Base-by-base conservation (phyloP, 176 grass and related monocot species). In the Lolium perenne region DNA sequence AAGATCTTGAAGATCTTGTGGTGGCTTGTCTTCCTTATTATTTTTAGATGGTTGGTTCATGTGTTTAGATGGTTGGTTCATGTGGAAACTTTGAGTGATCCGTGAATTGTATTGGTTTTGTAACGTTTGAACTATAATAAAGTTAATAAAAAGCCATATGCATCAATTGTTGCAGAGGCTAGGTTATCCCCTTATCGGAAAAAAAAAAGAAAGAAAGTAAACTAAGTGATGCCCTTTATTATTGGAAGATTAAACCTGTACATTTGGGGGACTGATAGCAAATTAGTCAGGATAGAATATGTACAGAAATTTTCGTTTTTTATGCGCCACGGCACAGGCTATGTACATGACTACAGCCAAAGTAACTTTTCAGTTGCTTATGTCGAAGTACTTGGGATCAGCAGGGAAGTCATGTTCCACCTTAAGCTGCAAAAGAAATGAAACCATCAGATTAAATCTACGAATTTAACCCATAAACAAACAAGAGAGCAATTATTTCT, bases 341-440 rank as follows among this genome's bases (percentile, higher is more conserved):
- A 86, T 87, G 58, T 87, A 80, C 54, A 76, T 25, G 69, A 75
- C 32, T 35, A 35, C 54, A 54, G 56, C 58, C 43, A 13, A 65
- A 22, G 77, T 54, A 73, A 60, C 43, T 58, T 57, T 57, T 98
- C 90, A 98, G 80, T 96, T 94, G 92, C 94, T 90, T 79, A 98
- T 95, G 88, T 92, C 88, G 13, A 98, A 98, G 86, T 98, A 98
- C 87, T 98, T 98, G 59, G 97, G 97, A 86, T 98, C 88, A 10
- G 94, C 94, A 63, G 97, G 97, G 65, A 98, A 98, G 74, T 94
- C 88, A 61, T 98, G 90, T 79, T 95, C 94, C 86, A 98, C 90
- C 29, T 88, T 87, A 72, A 98, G 71, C 97, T 98, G 90, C 84
- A 86, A 86, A 55, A 65, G 71, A 79, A 66, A 41, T 43, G 32